These are phyloP conservation scores for Crithidia thermophila DNA, from an alignment of 208 protist genomes.

Conservation along the genomic window DNA sequence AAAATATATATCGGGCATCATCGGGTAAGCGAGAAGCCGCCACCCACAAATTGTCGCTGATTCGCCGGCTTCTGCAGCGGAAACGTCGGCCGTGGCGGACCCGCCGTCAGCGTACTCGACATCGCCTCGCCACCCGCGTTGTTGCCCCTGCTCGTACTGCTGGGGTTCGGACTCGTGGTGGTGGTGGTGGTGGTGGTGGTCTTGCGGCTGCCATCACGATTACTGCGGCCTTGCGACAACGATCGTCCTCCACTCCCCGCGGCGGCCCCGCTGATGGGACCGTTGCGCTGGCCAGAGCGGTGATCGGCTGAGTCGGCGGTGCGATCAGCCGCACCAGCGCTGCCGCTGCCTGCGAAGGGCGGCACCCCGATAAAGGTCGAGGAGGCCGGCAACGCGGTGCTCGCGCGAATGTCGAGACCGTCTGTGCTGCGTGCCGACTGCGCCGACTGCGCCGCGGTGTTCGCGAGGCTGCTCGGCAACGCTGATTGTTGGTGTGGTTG, in stretches of 20 bases:
- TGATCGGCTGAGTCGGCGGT: background rate
- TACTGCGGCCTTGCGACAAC: no score
- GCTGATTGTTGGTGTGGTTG: background rate
- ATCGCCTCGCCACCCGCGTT: constrained; percentile 36
- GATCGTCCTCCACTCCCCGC: background rate
- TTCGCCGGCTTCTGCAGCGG: constrained; percentile 58
- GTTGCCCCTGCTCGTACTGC: no score
- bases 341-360: background rate
- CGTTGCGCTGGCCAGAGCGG: constrained; percentile 6
- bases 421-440: background rate
- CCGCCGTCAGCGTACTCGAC: constrained; percentile 54
- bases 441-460: no score
- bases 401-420: background rate
- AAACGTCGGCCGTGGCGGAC: constrained; percentile 59
- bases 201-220: no score
- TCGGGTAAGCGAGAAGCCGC: constrained; percentile 72
- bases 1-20: constrained; percentile 2
- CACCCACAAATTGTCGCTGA: constrained; percentile 76
- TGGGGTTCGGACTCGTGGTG: no score
- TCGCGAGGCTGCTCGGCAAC: background rate
- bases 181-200: no score
- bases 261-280: constrained; percentile 8
- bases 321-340: background rate
- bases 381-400: background rate
- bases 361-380: background rate